Evolutionary conservation across 768 basidiomycete species (phyloP), one percentile per base, ranked within the genome.

Genomic region (Phaffia australis): DNA sequence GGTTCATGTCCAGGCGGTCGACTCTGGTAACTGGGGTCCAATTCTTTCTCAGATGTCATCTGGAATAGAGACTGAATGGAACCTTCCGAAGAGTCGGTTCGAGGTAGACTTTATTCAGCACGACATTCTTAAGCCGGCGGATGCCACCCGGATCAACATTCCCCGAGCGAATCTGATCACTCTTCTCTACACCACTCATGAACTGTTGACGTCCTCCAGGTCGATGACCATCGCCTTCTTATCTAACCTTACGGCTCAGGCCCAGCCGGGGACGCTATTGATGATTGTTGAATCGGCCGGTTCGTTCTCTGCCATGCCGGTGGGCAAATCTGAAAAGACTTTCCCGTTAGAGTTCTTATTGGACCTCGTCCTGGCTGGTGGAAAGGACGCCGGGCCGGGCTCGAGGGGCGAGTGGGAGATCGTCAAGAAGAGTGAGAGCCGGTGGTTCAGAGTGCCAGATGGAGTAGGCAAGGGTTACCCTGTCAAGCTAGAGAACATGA

Each of bases 301-400:
- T 6, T 69, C 67, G 35, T 69, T 69, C 62, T 52, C 48, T 32
- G 67, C 67, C 27, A 35, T 69, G 56, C 49, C 62, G 35, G 67
- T 69, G 23, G 67, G 67, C 3, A 49, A 52, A 27, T 56, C 63
- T 32, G 23, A 46, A 19, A 63, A 69, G 67, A 51, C 59, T 18
- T 69, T 69, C 57, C 67, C 67, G 11, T 46, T 69, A 14, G 67
- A 69, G 61, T 69, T 69, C 30, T 23, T 69, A 50, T 54, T 69
- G 49, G 67, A 69, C 27, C 62, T 69, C 35, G 61, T 63, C 21
- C 57, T 69, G 19, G 67, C 67, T 14, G 67, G 67, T 25, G 67
- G 67, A 0, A 63, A 59, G 29, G 55, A 69, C 50, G 42, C 27
- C 32, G 67, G 67, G 35, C 23, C 52, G 23, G 11, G 11, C 11